Conservation (phyloP, 2,329 filamentous ascomycete genomes). For the Chrysoporthe austroafricana region DNA sequence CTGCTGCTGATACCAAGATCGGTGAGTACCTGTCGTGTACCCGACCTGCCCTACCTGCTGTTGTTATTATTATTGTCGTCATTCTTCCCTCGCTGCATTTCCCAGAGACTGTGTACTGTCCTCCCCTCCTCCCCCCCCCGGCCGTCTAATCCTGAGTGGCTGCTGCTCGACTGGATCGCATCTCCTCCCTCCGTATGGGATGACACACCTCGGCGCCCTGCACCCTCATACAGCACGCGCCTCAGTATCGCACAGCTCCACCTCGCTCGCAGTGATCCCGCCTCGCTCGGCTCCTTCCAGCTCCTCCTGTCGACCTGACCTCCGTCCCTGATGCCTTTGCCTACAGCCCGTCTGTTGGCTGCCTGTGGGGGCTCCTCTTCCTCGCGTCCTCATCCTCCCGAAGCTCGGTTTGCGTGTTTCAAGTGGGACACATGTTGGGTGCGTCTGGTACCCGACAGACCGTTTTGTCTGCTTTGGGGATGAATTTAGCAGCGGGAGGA, state of each 20-base stretch:
- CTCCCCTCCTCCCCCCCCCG: background rate
- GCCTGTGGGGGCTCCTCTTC: constrained; percentile 6
- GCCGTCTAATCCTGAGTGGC: background rate
- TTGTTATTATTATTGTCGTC: background rate
- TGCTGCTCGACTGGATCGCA: constrained; percentile 2
- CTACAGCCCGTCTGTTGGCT: background rate
- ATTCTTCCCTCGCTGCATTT: background rate
- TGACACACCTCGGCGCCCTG: background rate
- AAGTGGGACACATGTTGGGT: constrained; percentile 1
- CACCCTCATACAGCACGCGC: background rate
- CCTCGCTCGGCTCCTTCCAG: constrained; percentile 9
- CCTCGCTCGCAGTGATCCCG: background rate
- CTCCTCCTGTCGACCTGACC: constrained; percentile 1
- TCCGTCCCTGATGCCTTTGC: constrained; percentile 12
- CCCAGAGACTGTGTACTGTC: too few species aligned
- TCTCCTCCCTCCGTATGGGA: background rate
- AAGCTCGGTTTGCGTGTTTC: background rate
- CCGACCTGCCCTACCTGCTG: background rate
- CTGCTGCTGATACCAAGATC: constrained; percentile 26
- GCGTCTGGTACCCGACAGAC: background rate
- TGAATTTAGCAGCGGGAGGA: background rate
- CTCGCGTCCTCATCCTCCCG: background rate
- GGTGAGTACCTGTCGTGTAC: constrained; percentile 25
- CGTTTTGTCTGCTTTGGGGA: background rate
- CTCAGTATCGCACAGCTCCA: background rate